Percentiles rank a stretch among this genome's conserved stretches.
Conservation (phyloP, 2,329 filamentous ascomycete species). For the Sclerotinia subarctica region DNA sequence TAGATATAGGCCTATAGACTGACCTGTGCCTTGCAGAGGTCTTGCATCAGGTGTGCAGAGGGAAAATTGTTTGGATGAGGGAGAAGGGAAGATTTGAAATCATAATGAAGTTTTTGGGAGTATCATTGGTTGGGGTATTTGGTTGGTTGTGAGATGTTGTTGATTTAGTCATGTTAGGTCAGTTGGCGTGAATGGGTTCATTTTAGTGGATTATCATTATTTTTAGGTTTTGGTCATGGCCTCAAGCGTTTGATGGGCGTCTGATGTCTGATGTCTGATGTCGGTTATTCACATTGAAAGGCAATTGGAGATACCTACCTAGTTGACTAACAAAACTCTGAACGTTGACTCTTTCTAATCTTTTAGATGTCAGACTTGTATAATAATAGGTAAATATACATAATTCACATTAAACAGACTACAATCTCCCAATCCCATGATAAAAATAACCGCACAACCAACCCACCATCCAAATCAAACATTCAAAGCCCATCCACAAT, state of each 20-base stretch:
- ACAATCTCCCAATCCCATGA: not conserved
- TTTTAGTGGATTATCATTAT: not conserved
- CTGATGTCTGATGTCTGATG: not conserved
- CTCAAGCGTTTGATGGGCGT: not conserved
- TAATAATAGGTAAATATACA: not conserved
- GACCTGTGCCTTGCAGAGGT: not conserved
- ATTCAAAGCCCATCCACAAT: not conserved
- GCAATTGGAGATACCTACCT: not conserved
- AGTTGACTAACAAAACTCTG: too few relatives aligned
- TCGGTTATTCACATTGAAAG: not conserved
- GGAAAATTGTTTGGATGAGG: not conserved
- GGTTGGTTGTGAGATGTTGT: not conserved
- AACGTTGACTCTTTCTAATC: not conserved
- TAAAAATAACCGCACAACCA: not conserved
- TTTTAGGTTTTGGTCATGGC: not conserved
- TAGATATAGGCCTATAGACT: not conserved
- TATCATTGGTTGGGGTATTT: not conserved
- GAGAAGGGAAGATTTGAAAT: not conserved
- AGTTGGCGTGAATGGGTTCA: not conserved
- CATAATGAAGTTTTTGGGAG: too few relatives aligned
- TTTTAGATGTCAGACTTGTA: not conserved
- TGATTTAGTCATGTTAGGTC: not conserved
- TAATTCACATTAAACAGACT: not conserved
- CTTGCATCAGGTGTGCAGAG: not conserved
- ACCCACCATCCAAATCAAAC: not conserved